These are phyloP conservation scores for Coemansia sp. DNA, from an alignment of 192 early-diverging fungal species.

Conservation along the genomic window DNA sequence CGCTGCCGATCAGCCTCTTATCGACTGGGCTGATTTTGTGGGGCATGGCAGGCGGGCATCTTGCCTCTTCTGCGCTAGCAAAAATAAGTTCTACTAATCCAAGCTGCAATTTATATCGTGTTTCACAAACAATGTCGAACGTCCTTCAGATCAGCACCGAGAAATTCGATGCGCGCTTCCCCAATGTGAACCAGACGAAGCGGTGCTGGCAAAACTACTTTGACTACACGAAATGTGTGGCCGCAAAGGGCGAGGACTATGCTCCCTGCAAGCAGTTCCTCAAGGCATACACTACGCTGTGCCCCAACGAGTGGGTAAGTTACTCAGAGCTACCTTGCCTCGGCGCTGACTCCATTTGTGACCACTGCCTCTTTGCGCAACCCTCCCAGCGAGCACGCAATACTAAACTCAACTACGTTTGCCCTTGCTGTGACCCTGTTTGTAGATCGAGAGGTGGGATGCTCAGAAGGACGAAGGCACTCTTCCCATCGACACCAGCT, in stretches of 20 bases:
- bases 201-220: conserved; percentile 99
- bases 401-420: not conserved
- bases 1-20: not conserved
- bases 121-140: conserved; percentile 22
- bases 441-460: conserved; percentile 59
- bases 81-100: not conserved
- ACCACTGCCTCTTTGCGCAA: no score
- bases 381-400: not conserved
- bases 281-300: conserved; percentile 81
- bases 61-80: not conserved
- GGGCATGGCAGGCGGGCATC: not conserved
- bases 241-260: conserved; percentile 95
- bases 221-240: conserved; percentile 91
- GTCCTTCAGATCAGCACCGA: conserved; percentile 41
- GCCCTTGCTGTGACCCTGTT: not conserved
- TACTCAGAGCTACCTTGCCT: conserved; percentile 1
- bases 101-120: not conserved
- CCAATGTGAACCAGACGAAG: conserved; percentile 99
- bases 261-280: conserved; percentile 92
- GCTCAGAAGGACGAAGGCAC: conserved; percentile 52
- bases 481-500: conserved; percentile 33
- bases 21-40: not conserved
- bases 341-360: not conserved
- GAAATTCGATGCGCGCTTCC: conserved; percentile 75
- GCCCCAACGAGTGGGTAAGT: conserved; percentile 94